A percentile compares a stretch with the other conserved stretches of the same genome.
These are phyloP conservation scores for Neospermospora avenae DNA, from an alignment of 2,329 filamentous ascomycete species.

Conservation along the genomic window DNA sequence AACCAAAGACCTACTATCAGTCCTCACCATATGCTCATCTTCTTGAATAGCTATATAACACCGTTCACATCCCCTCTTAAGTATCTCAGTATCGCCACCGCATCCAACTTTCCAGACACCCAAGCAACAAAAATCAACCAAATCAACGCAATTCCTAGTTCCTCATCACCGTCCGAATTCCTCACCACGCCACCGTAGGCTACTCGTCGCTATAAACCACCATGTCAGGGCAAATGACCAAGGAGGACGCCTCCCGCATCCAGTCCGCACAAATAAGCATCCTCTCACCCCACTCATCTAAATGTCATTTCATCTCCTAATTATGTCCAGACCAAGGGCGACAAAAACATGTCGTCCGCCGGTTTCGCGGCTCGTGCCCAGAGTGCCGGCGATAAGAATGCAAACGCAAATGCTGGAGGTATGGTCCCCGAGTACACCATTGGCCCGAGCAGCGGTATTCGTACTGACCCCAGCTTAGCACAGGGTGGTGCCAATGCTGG, in stretches of 20 bases:
- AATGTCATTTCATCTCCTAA: neutral
- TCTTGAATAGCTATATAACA: neutral
- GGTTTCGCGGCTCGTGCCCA: conserved; percentile 1
- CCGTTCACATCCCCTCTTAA: neutral
- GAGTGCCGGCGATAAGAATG: conserved; percentile 1
- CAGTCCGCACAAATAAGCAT: neutral
- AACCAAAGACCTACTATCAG: too few species aligned
- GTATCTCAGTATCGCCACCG: neutral
- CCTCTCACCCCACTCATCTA: neutral
- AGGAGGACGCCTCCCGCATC: neutral
- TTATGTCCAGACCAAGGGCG: neutral
- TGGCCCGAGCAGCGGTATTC: too few species aligned
- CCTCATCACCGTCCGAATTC: too few species aligned
- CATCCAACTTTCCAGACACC: neutral
- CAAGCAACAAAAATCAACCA: neutral
- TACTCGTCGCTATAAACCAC: neutral
- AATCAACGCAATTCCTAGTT: neutral
- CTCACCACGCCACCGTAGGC: neutral
- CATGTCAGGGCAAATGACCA: neutral
- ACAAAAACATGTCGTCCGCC: neutral
- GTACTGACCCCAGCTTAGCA: too few species aligned
- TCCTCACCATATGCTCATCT: too few species aligned
- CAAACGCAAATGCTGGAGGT: neutral
- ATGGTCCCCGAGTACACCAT: too few species aligned
- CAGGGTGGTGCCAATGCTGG: neutral